phyloP scores from a whole-genome alignment of 2,329 filamentous ascomycete species.

The Ilyonectria mors-panacis region DNA sequence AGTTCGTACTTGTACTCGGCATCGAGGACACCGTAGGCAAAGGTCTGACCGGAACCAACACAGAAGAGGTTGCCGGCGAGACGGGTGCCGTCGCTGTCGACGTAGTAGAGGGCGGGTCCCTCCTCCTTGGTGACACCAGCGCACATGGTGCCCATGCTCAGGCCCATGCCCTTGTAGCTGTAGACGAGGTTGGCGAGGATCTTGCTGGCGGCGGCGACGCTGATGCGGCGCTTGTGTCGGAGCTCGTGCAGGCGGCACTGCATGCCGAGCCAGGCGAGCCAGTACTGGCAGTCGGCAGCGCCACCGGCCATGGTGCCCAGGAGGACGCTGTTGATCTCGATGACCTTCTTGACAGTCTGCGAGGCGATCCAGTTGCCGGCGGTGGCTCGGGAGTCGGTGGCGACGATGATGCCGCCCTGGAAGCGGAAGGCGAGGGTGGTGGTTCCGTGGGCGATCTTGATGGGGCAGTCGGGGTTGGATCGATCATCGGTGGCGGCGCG shows the following conservation, averaged over 20 bases:
- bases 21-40: constrained; percentile 97
- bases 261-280: constrained; percentile 98
- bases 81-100: constrained; percentile 93
- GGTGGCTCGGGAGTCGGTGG: constrained; percentile 96
- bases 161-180: constrained; percentile 98
- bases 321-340: constrained; percentile 95
- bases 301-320: constrained; percentile 98
- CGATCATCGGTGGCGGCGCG: constrained; percentile 97
- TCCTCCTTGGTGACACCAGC: constrained; percentile 96
- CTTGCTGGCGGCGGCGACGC: constrained; percentile 96
- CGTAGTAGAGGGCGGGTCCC: constrained; percentile 98
- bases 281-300: constrained; percentile 99
- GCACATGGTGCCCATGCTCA: constrained; percentile 99
- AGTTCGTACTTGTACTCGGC: constrained; percentile 95
- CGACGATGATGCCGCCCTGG: constrained; percentile 98
- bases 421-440: constrained; percentile 98
- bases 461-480: constrained; percentile 95
- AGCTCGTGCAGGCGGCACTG: constrained; percentile 99
- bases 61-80: constrained; percentile 97
- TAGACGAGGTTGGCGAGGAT: constrained; percentile 99
- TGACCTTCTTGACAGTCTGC: constrained; percentile 99
- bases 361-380: constrained; percentile 99
- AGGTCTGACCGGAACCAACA: constrained; percentile 97
- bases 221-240: constrained; percentile 98
- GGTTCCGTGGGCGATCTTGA: constrained; percentile 99